A percentile compares a stretch with the other conserved stretches of the same genome.
phyloP scores from a whole-genome alignment of 805 yeast genomes.

The Cyberlindnera euphorbiiphila region DNA sequence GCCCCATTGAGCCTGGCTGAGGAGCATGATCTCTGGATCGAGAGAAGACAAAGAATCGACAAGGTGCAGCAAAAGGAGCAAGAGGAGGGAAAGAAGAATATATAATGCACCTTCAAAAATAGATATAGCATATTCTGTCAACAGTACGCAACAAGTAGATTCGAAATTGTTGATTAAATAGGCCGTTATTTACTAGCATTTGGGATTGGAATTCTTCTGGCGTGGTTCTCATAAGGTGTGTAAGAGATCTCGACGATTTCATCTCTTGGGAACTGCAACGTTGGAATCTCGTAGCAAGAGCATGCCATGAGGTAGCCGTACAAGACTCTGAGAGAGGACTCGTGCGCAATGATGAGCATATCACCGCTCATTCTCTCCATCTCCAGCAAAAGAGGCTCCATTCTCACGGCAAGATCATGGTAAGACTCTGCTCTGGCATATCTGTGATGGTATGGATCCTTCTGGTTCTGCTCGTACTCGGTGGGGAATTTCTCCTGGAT shows the following conservation, averaged over 20 bases:
- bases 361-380: slow-evolving; percentile 91
- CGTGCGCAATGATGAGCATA: slow-evolving; percentile 88
- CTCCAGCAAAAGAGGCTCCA: slow-evolving; percentile 90
- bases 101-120: not conserved
- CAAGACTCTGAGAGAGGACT: slow-evolving; percentile 79
- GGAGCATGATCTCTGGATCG: slow-evolving; percentile 37
- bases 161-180: slow-evolving; percentile 6
- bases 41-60: slow-evolving; percentile 20
- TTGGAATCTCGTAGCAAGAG: slow-evolving; percentile 82
- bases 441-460: slow-evolving; percentile 91
- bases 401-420: slow-evolving; percentile 91
- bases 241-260: slow-evolving; percentile 85
- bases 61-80: too few relatives aligned
- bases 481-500: slow-evolving; percentile 57
- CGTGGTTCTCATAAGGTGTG: slow-evolving; percentile 77
- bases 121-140: too few relatives aligned
- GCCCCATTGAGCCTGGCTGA: slow-evolving; percentile 44
- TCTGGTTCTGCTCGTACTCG: slow-evolving; percentile 59
- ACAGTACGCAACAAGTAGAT: not conserved
- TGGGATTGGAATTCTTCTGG: slow-evolving; percentile 44
- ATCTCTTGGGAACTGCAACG: slow-evolving; percentile 68
- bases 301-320: slow-evolving; percentile 95
- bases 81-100: too few relatives aligned
- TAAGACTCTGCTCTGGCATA: slow-evolving; percentile 91
- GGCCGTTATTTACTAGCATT: slow-evolving; percentile 7